Evolutionary conservation across 129 eudicot species (phyloP).

Genomic region (Helichrysum umbraculigerum): DNA sequence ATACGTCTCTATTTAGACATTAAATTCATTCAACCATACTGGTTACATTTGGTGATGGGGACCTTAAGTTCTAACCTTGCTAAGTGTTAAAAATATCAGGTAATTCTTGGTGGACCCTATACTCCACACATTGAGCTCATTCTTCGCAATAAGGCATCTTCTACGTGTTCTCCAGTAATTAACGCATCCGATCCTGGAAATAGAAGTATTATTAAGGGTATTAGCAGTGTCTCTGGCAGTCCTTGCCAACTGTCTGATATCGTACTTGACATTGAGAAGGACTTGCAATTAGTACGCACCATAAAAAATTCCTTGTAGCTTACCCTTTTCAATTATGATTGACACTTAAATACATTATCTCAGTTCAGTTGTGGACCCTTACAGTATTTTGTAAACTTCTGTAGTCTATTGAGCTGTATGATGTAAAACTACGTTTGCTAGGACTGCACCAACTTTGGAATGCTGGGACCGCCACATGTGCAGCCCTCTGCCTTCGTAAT

Average conservation of each 20-base stretch:
- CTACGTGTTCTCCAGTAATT: conserved; percentile 66
- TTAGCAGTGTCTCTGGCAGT: conserved; percentile 40
- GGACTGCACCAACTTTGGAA: conserved; percentile 95
- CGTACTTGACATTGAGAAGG: conserved; percentile 44
- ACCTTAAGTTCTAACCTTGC: conserved; percentile 5
- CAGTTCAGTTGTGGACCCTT: conserved; percentile 8
- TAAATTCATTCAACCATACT: neutral
- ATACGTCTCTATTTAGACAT: conserved; percentile 5
- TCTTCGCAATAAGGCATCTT: conserved; percentile 75
- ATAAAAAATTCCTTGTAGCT: neutral
- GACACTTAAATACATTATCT: neutral
- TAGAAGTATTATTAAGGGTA: conserved; percentile 59
- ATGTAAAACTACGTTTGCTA: conserved; percentile 66
- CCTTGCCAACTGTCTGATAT: conserved; percentile 75
- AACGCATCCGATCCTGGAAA: conserved; percentile 77
- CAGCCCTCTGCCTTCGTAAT: conserved; percentile 89
- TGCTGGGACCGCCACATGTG: conserved; percentile 89
- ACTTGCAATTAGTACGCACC: conserved; percentile 54
- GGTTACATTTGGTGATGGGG: neutral
- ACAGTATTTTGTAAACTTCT: conserved; percentile 18
- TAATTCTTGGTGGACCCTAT: conserved; percentile 94
- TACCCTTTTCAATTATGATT: conserved; percentile 17
- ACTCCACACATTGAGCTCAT: conserved; percentile 77
- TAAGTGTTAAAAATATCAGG: conserved; percentile 40
- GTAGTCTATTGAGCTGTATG: conserved; percentile 68